Base-by-base conservation (phyloP, 257 asterid genomes). In the Ligustrum vulgare region DNA sequence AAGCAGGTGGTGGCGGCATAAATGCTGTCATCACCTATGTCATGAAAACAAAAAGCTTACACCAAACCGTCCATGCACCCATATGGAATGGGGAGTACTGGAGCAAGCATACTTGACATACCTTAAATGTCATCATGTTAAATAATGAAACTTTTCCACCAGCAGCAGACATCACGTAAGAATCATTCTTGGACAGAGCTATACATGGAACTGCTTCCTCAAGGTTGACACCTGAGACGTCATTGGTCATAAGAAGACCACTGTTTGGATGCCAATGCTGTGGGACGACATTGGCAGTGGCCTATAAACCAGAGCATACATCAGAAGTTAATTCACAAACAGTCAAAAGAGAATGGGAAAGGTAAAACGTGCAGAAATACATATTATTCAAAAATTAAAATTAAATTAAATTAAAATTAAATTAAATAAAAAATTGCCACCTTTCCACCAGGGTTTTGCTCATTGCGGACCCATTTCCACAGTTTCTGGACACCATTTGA, bases 1-100 rank as follows among this genome's bases (percentile, higher is more conserved):
- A 92, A 45, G 97, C 84, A 1, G 98, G 98, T 10, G 98, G 97
- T 51, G 98, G 98, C 25, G 97, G 90, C 98, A 94, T 94, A 84
- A 94, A 94, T 33, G 98, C 92, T 13, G 98, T 92, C 98, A 94
- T 92, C 56, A 89, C 94, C 98, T 94, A 75, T 54, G 75, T 75
- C 33, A 66, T 43, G 71, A 68, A 68, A 63, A 75, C 71, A 23
- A 66, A n/a, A 28, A 31, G 70, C 51, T 79, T 39, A 70, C 56
- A 41, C 49, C 83, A 66, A 16, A 56, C n/a, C 66, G 63, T 74
- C 70, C 39, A 0, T 28, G 73, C 36, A 36, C 32, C 23, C 45
- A 56, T 10, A 25, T 39, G 11, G 43, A 10, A 32, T 49, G 23
- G 32, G 54, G 73, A 62, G 67, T 13, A 72, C 39, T 1, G 39